Evolutionary conservation across 805 yeast genomes (phyloP), one percentile per base, ranked within the genome.

Genomic region (Lipomyces chichibuensis): DNA sequence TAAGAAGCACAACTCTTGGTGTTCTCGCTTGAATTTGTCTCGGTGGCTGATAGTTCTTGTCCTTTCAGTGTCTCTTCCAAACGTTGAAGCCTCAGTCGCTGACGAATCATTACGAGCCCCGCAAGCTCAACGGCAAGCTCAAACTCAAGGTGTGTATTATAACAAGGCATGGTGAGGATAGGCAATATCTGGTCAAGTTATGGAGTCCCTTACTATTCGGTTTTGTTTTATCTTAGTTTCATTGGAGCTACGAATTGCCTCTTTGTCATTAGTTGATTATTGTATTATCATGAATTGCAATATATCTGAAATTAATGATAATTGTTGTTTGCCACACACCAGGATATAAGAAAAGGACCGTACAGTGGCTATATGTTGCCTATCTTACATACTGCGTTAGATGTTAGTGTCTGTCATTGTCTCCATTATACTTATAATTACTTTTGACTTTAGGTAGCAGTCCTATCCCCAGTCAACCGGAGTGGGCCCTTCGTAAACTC

Each of bases 141-240:
- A 59, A 54, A 6, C 57, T 23, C 66, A 59, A 64, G 66, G 66
- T 64, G 66, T 55, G 66, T 64, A 64, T 59, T 25, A 54, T 56
- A 20, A 63, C 39, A 59, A 32, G 60, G 57, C 49, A 39, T 59
- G 66, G 62, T 54, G 43, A 54, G 46, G 55, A 29, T 62, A 37
- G 52, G 59, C 54, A 35, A 43, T 39, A 49, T 39, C 39, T 52
- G 23, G 57, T 37, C 27, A 53, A 57, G 33, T 43, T 25, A 52
- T 25, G 17, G 55, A 29, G 55, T 52, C 55, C 55, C 17, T 52
- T 52, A 20, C 1, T 52, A 25, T 52, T 52, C 55, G 55, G 29
- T 33, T 56, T 56, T 56, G 43, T 56, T 8, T 56, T 25, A 32
- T 56, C 27, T 56, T 17, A 27, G 39, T 32, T 32, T 56, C 33